These are phyloP conservation scores for Exophiala phaeomuriformis DNA, from an alignment of 2,329 filamentous ascomycete species.

Conservation along the genomic window DNA sequence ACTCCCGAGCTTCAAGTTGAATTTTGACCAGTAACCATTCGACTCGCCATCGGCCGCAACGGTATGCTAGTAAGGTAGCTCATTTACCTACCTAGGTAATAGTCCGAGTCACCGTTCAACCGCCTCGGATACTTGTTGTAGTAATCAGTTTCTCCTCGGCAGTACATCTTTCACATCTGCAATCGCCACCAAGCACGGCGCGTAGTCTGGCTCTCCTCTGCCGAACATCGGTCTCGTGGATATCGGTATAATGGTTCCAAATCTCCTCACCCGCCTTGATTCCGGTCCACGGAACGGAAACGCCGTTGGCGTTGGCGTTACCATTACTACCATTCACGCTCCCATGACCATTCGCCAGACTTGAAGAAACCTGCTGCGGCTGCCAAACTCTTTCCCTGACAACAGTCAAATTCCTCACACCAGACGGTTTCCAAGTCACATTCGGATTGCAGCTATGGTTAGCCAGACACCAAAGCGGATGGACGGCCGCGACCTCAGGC, in stretches of 20 bases:
- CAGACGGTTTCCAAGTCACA: slow-evolving; percentile 75
- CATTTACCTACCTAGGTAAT: not conserved
- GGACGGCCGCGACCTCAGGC: slow-evolving; percentile 86
- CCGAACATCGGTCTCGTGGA: slow-evolving; percentile 69
- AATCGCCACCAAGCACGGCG: slow-evolving; percentile 81
- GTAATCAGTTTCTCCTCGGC: slow-evolving; percentile 33
- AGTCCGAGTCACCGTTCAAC: not conserved
- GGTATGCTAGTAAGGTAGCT: too few relatives aligned
- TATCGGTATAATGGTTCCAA: slow-evolving; percentile 91
- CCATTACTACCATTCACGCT: slow-evolving; percentile 21
- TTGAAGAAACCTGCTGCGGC: slow-evolving; percentile 19
- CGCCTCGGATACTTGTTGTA: too few relatives aligned
- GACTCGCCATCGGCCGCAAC: too few relatives aligned
- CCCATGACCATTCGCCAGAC: not conserved
- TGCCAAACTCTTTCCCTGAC: slow-evolving; percentile 13
- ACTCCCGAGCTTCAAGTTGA: too few relatives aligned
- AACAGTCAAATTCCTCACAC: slow-evolving; percentile 21
- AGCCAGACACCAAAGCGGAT: slow-evolving; percentile 91
- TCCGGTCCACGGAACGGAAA: slow-evolving; percentile 51
- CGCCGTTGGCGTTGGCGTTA: slow-evolving; percentile 35
- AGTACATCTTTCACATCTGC: slow-evolving; percentile 75
- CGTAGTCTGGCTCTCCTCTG: slow-evolving; percentile 81
- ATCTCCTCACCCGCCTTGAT: slow-evolving; percentile 77
- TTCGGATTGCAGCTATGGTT: slow-evolving; percentile 97
- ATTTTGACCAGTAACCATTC: too few relatives aligned